Conservation (phyloP, 306 rosid species). For the Vigna trinervia region DNA sequence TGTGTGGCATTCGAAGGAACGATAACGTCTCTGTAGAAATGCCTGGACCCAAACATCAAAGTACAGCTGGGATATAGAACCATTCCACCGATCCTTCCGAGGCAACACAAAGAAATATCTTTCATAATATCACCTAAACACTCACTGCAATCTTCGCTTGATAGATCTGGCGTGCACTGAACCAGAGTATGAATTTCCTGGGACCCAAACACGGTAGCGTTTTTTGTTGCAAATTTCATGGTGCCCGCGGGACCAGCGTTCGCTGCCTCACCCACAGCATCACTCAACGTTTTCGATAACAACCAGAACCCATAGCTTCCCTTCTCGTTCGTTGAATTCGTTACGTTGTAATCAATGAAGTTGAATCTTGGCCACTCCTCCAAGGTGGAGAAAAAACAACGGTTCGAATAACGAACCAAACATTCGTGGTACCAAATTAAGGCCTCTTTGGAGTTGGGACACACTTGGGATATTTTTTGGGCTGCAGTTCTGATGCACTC, state of each 20-base stretch:
- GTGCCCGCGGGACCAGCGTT: background rate
- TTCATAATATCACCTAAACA: constrained; percentile 41
- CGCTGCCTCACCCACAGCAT: constrained; percentile 33
- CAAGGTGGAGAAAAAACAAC: constrained; percentile 29
- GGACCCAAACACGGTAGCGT: background rate
- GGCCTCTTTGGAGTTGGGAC: constrained; percentile 14
- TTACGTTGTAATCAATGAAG: background rate
- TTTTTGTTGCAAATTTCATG: constrained; percentile 40
- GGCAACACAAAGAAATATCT: constrained; percentile 29
- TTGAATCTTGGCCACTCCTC: constrained; percentile 30
- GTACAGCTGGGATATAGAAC: constrained; percentile 42
- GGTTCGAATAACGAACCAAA: constrained; percentile 20
- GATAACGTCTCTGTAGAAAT: constrained; percentile 5
- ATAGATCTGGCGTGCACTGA: constrained; percentile 41
- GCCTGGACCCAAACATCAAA: constrained; percentile 31
- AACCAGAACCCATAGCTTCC: constrained; percentile 8
- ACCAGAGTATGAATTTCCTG: constrained; percentile 25
- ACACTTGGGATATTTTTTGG: background rate
- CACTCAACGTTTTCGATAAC: constrained; percentile 26
- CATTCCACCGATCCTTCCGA: constrained; percentile 33
- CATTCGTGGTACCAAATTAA: constrained; percentile 23
- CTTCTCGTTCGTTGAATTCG: background rate
- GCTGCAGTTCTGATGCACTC: background rate
- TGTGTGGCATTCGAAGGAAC: background rate
- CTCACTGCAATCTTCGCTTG: constrained; percentile 21